Percentiles rank a stretch among this genome's conserved stretches.
Evolutionary conservation across 140 eudicot genomes (phyloP).

Genomic region (Oenanthe javanica): DNA sequence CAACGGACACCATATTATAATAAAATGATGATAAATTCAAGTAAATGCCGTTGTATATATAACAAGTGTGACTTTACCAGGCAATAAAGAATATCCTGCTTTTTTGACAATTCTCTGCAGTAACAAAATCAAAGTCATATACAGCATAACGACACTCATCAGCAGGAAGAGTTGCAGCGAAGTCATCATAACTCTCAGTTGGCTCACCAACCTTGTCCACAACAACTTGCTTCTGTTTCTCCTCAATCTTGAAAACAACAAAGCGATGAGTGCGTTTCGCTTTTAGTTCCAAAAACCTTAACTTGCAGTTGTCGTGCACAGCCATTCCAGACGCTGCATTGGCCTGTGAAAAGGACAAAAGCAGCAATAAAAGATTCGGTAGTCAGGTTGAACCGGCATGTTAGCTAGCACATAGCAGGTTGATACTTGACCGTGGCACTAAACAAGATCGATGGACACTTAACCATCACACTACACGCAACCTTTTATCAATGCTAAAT

Average conservation of each 20-base stretch:
- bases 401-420: no score
- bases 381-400: no score
- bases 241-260: conserved; percentile 15
- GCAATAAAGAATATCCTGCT: conserved; percentile 10
- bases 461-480: no score
- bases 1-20: background rate
- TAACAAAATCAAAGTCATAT: conserved; percentile 15
- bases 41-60: no score
- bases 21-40: background rate
- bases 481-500: no score
- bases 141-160: conserved; percentile 17
- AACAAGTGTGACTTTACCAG: background rate
- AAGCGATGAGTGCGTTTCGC: conserved; percentile 12
- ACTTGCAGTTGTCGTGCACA: conserved; percentile 17
- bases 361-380: no score
- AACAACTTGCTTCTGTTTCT: conserved; percentile 16
- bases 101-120: conserved; percentile 14
- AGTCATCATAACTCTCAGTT: conserved; percentile 11
- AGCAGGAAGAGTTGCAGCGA: conserved; percentile 13
- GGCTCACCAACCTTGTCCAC: conserved; percentile 16
- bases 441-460: no score
- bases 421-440: background rate
- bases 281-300: conserved; percentile 15
- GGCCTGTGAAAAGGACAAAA: background rate
- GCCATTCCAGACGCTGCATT: conserved; percentile 18